Conservation (phyloP, 495 filamentous ascomycete species). For the Mytilinidion resinicola region DNA sequence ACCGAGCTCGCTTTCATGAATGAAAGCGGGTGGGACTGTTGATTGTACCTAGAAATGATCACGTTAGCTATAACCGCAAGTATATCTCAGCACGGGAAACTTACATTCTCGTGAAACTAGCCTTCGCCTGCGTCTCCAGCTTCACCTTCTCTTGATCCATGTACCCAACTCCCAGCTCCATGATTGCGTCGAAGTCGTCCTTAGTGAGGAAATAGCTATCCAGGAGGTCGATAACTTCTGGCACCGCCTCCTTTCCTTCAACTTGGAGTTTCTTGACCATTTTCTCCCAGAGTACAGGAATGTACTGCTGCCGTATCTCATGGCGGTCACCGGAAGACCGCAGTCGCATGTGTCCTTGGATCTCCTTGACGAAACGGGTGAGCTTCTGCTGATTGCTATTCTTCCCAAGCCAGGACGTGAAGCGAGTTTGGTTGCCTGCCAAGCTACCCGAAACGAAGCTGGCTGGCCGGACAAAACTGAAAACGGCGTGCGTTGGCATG, state of each 20-base stretch:
- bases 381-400: conserved; percentile 88
- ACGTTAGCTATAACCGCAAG: not conserved
- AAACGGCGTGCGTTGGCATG: conserved; percentile 95
- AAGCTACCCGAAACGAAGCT: conserved; percentile 79
- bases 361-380: conserved; percentile 79
- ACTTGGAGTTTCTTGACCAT: conserved; percentile 54
- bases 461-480: conserved; percentile 90
- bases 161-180: conserved; percentile 84
- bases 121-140: conserved; percentile 77
- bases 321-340: conserved; percentile 85
- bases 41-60: conserved; percentile 61
- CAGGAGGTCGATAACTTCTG: conserved; percentile 71
- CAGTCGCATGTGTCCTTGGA: conserved; percentile 95
- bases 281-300: conserved; percentile 80
- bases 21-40: conserved; percentile 77
- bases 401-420: conserved; percentile 88
- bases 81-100: conserved; percentile 27
- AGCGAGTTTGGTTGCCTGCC: conserved; percentile 50
- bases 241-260: conserved; percentile 37
- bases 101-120: conserved; percentile 77
- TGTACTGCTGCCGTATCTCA: conserved; percentile 89
- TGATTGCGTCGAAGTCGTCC: conserved; percentile 87
- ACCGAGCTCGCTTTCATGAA: conserved; percentile 91
- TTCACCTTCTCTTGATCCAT: conserved; percentile 68
- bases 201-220: conserved; percentile 95